Base-by-base conservation (phyloP, 1,284 basidiomycete genomes). In the Ustilago trichophora region DNA sequence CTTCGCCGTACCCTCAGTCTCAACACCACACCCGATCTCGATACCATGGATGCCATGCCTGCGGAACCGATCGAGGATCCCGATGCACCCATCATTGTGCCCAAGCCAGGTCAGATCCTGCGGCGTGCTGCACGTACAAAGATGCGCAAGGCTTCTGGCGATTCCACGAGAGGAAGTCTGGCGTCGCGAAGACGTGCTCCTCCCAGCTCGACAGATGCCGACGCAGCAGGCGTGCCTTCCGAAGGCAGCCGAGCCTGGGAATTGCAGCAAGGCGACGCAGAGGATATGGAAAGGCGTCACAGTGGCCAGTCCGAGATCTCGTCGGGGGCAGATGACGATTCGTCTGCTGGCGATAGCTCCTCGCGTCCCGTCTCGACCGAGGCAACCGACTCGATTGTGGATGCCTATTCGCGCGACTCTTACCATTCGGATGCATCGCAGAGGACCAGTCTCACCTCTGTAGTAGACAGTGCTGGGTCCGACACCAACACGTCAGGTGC, bases 71-170 rank as follows among this genome's bases (percentile, higher is more conserved):
- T 66, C n/a, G 90, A 92, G 70, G 91, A 92, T 74, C 89, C 89
- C 3, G 93, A 97, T 82, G 86, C 87, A 21, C 94, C 93, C 22
- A 90, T 96, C 73, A 90, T 96, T 56, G 88, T 93, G 6, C 91
- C 91, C 27, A 88, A 89, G 40, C 92, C 91, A 2, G 91, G 91
- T 12, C 90, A 90, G 80, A 93, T 94, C 73, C 85, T 98, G 12
- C 91, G 93, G 25, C 89, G 95, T 37, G 88, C 92, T 12, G 93
- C 92, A 8, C 88, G 94, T 18, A 98, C 95, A 3, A 94, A 93
- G 85, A 96, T 97, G 76, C 88, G 95, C 51, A 98, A 97, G 83
- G 85, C 89, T n/a, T 87, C 88, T 12, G 90, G 89, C 18, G 91
- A 90, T 79, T 66, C 51, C 56, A 89, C 88, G 1, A 26, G 58